Evolutionary conservation across 1,284 basidiomycete species (phyloP).

Genomic region (Puccinia hordei): DNA sequence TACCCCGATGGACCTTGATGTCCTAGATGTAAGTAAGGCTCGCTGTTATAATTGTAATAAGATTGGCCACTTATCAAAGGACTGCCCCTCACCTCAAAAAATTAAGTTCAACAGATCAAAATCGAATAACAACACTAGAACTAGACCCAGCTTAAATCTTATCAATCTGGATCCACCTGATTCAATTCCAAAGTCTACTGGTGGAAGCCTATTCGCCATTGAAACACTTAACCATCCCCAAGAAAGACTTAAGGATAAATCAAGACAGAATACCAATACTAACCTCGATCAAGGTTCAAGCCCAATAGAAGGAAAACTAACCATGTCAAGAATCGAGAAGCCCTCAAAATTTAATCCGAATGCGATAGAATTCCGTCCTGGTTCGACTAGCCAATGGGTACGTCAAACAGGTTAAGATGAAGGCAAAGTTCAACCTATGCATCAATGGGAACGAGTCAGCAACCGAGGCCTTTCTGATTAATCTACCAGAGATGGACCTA

Average conservation of each 20-base stretch:
- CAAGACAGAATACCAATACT: no score
- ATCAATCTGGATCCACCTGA: neutral
- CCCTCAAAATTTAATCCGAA: no score
- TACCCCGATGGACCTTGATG: conserved; percentile 5
- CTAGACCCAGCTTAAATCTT: neutral
- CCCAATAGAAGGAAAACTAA: no score
- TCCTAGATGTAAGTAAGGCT: neutral
- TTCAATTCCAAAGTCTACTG: neutral
- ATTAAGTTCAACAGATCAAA: neutral
- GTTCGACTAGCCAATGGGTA: neutral
- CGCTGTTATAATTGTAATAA: conserved; percentile 10
- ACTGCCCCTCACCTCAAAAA: neutral
- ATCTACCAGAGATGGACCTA: conserved; percentile 1
- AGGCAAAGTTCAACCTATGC: neutral
- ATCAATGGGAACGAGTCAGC: neutral
- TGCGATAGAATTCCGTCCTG: no score
- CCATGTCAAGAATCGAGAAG: no score
- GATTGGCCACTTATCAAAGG: conserved; percentile 6
- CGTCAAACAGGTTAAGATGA: neutral
- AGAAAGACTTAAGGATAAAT: no score
- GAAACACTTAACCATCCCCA: neutral
- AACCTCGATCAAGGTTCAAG: no score
- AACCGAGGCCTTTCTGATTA: neutral
- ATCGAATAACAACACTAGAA: neutral
- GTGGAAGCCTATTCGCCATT: neutral